Evolutionary conservation across 306 rosid species (phyloP).

Genomic region (Datisca glomerata): DNA sequence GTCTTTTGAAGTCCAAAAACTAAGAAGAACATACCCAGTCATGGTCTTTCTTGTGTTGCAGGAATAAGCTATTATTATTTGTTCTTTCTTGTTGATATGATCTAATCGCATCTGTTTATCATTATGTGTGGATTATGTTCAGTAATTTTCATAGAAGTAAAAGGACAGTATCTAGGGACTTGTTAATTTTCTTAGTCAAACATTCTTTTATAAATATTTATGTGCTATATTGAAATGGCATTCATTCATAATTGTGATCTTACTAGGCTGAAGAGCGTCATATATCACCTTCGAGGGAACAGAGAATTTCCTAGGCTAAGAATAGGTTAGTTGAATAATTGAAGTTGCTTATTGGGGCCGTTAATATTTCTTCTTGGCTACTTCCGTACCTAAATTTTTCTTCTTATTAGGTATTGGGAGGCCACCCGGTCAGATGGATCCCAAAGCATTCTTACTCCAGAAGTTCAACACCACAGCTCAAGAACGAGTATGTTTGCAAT

Average conservation of each 20-base stretch:
- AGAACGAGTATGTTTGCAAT: constrained; percentile 51
- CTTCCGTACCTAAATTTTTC: constrained; percentile 2
- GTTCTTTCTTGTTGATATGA: too few relatives aligned
- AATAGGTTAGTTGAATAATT: constrained; percentile 48
- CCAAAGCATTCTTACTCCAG: constrained; percentile 91
- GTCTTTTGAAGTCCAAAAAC: too few relatives aligned
- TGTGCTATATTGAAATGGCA: background rate
- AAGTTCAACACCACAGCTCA: constrained; percentile 62
- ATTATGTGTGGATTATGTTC: too few relatives aligned
- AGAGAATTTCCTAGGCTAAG: constrained; percentile 72
- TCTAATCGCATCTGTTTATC: too few relatives aligned
- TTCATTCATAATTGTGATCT: constrained; percentile 6
- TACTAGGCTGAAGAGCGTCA: constrained; percentile 75
- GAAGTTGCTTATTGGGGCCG: background rate
- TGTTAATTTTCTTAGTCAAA: constrained; percentile 1
- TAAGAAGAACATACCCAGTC: too few relatives aligned
- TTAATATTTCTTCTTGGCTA: background rate
- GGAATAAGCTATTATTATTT: too few relatives aligned
- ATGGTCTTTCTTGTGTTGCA: too few relatives aligned
- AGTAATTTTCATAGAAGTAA: too few relatives aligned
- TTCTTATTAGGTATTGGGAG: constrained; percentile 57
- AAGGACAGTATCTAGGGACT: too few relatives aligned
- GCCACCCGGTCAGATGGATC: constrained; percentile 99
- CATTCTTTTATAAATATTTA: background rate
- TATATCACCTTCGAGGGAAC: constrained; percentile 66